These are phyloP conservation scores for Geotrichum klebahnii DNA, from an alignment of 1,139 yeast genomes.

Conservation along the genomic window DNA sequence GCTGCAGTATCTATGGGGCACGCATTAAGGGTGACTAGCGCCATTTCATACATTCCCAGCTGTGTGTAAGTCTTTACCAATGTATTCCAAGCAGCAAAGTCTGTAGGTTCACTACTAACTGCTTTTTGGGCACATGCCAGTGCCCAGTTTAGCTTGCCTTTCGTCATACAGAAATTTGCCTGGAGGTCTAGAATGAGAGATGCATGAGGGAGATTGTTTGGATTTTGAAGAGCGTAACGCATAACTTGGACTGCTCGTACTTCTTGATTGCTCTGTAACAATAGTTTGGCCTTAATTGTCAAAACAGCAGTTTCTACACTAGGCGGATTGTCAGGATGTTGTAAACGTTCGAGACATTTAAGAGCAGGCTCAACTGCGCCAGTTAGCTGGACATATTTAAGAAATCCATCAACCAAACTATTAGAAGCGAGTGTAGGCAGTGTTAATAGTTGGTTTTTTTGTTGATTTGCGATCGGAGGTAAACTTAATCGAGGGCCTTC, in stretches of 20 bases:
- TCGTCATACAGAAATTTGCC: slow-evolving; percentile 63
- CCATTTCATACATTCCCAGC: slow-evolving; percentile 65
- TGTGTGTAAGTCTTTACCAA: slow-evolving; percentile 69
- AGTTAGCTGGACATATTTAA: slow-evolving; percentile 60
- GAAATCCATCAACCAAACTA: slow-evolving; percentile 69
- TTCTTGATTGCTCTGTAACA: slow-evolving; percentile 66
- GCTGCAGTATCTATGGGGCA: slow-evolving; percentile 83
- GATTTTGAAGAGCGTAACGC: slow-evolving; percentile 63
- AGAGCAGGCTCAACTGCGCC: slow-evolving; percentile 58
- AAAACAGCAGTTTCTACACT: slow-evolving; percentile 37
- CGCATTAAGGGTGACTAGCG: slow-evolving; percentile 76
- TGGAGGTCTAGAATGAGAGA: slow-evolving; percentile 56
- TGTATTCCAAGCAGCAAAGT: slow-evolving; percentile 74
- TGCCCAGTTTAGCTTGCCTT: slow-evolving; percentile 67
- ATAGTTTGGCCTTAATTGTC: slow-evolving; percentile 54
- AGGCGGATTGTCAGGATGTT: slow-evolving; percentile 46
- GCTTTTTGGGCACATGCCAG: slow-evolving; percentile 67
- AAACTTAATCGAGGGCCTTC: slow-evolving; percentile 63
- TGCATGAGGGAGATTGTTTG: not conserved
- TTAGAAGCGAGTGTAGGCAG: slow-evolving; percentile 67
- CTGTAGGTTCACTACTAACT: slow-evolving; percentile 77
- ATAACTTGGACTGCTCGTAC: slow-evolving; percentile 68
- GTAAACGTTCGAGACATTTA: slow-evolving; percentile 47
- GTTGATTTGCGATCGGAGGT: slow-evolving; percentile 51
- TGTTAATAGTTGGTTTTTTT: not conserved